Evolutionary conservation across 2,329 filamentous ascomycete species (phyloP), one percentile per base, ranked within the genome.

Genomic region (Alternaria alternata): DNA sequence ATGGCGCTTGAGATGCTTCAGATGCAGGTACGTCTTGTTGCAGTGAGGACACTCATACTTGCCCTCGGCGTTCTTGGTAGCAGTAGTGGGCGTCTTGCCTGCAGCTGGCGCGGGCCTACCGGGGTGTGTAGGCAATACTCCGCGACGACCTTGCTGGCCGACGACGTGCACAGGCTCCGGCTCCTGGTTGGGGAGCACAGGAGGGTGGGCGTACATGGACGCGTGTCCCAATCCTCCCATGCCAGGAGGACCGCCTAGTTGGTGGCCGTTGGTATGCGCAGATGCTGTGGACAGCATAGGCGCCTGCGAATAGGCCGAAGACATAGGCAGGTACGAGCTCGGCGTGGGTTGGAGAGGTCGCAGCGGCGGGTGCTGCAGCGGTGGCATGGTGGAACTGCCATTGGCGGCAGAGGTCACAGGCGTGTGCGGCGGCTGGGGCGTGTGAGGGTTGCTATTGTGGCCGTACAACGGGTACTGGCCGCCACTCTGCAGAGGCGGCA

Each of bases 21-120:
- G 91, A 79, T 98, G 95, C 59, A 98, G 85, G 77, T 99, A 99
- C 7, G 94, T 97, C 85, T 98, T 98, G 73, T 93, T 97, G 83
- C 95, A 99, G 80, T 98, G 94, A 73, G 93, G 93, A 82, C 95
- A 99, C 61, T 95, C 94, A 77, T 96, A 99, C 83, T 98, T 98
- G 76, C 95, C 95, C 78, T 98, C 94, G 8, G 93, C 93, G 79
- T 98, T 94, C 84, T 98, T 97, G 70, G 92, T 91, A 16, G 94
- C 93, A 65, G 96, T 95, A 64, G 92, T 88, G 62, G 91, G 90
- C 73, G 86, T 92, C 85, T 97, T 96, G 43, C 92, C 90, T 20
- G 87, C 86, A 32, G 91, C 88, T 26, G 93, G 92, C 54, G 92
- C 88, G 57, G 93, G 91, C 61, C 93, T 86, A 43, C 94, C 94